Percentiles rank a stretch among this genome's conserved stretches.
Conservation (phyloP, 805 yeast species). For the Isabelozyma pseudorhagii region DNA sequence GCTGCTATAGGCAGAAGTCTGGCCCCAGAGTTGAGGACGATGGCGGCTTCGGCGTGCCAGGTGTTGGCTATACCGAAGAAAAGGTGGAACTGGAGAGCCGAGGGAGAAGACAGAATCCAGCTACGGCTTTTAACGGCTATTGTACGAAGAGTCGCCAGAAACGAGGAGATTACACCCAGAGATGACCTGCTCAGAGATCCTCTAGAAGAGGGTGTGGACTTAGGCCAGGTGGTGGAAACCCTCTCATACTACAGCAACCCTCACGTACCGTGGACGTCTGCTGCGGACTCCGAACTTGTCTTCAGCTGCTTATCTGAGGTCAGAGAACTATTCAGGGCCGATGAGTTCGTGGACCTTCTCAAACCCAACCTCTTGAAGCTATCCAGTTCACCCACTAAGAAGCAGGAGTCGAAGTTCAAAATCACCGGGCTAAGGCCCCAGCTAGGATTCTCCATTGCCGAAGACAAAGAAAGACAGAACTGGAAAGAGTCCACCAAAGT, state of each 20-base stretch:
- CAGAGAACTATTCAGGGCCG: background rate
- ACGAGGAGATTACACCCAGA: background rate
- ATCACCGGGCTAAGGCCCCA: slow-evolving; percentile 11
- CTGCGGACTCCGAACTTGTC: slow-evolving; percentile 7
- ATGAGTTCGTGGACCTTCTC: background rate
- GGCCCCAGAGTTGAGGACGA: background rate
- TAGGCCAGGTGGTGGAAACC: background rate
- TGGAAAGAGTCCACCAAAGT: slow-evolving; percentile 25
- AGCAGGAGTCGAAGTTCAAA: background rate
- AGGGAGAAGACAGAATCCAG: background rate
- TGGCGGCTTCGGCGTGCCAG: background rate
- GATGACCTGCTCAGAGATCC: too few species aligned
- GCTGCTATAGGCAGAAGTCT: background rate
- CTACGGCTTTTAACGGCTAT: background rate
- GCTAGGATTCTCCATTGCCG: slow-evolving; percentile 11
- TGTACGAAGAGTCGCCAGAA: background rate
- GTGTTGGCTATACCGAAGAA: background rate
- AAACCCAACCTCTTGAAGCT: slow-evolving; percentile 3
- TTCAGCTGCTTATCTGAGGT: background rate
- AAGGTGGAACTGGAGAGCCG: background rate
- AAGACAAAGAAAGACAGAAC: slow-evolving; percentile 19
- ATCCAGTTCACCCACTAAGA: background rate
- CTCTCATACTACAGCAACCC: slow-evolving; percentile 24
- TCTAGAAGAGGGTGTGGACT: too few species aligned
- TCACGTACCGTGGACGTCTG: slow-evolving; percentile 25